Evolutionary conservation across 192 early-diverging fungal species (phyloP), one percentile per base, ranked within the genome.

Genomic region (Oehlia diaphana): DNA sequence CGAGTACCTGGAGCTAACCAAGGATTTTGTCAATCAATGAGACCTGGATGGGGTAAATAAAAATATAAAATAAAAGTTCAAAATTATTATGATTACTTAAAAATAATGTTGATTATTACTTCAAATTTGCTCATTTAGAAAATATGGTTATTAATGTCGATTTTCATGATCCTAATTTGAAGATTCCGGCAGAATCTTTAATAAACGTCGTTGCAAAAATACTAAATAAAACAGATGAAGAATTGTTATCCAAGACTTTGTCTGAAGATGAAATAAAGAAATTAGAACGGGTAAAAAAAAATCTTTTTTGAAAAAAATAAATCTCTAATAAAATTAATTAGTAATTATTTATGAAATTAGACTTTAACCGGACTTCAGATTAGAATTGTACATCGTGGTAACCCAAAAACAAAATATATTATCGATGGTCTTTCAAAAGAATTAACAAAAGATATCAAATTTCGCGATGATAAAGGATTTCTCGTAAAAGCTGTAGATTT

Each of bases 371-470:
- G 87, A 31, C 61, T 92, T 19, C 71, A 83, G n/a, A 80, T 94
- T 67, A 86, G 84, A 42, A 82, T 91, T n/a, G 81, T 77, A 12
- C 93, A 94, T 63, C 88, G 89, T 77, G 86, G 89, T 16, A 90
- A 93, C 12, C 88, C 89, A 63, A 89, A 88, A 72, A 88, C 92
- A 49, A 94, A 92, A 80, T 94, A 93, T 81, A 88, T 92, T 7
- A 90, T 95, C 75, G 72, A 83, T 50, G 89, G 89, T 61, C 62
- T 97, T 31, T 94, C 94, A 0, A 64, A 79, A 19, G 88, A 88
- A 13, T 82, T 94, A 31, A 92, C 95, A 4, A 87, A 89, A 64
- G 50, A 84, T 16, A 95, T 94, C 33, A 88, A 88, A 49, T 97
- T 98, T 76, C 84, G 86, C 63, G 89, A 90, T 61, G 79, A 81